These are phyloP conservation scores for Teratosphaeria viscida DNA, from an alignment of 2,329 filamentous ascomycete genomes.

Conservation along the genomic window DNA sequence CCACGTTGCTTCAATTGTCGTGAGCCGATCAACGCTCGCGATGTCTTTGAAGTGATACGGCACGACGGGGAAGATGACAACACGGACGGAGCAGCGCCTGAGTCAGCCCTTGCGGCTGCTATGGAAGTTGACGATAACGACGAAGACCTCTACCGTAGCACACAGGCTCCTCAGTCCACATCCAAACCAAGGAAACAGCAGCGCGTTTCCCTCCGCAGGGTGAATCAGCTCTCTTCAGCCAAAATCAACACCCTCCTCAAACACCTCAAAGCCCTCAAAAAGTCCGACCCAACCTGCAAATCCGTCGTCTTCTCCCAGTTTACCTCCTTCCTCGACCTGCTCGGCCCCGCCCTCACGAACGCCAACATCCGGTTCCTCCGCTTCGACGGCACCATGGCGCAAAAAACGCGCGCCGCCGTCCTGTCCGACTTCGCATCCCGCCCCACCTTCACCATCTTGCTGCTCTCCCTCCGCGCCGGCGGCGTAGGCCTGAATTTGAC, in stretches of 20 bases:
- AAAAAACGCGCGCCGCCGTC: slow-evolving; percentile 71
- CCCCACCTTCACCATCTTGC: slow-evolving; percentile 57
- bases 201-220: slow-evolving; percentile 50
- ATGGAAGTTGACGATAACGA: slow-evolving; percentile 11
- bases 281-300: slow-evolving; percentile 54
- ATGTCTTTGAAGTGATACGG: slow-evolving; percentile 85
- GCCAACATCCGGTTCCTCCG: slow-evolving; percentile 71
- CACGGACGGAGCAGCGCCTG: slow-evolving; percentile 4
- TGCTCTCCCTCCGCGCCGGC: slow-evolving; percentile 78
- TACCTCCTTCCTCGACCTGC: slow-evolving; percentile 87
- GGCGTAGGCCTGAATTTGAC: slow-evolving; percentile 92
- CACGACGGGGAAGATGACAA: slow-evolving; percentile 48
- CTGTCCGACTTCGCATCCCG: slow-evolving; percentile 56
- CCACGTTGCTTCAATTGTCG: slow-evolving; percentile 88
- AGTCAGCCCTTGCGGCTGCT: slow-evolving; percentile 10
- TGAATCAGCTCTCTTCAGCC: slow-evolving; percentile 64
- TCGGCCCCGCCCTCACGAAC: slow-evolving; percentile 65
- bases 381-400: slow-evolving; percentile 81
- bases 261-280: slow-evolving; percentile 60
- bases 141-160: slow-evolving; percentile 28
- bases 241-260: slow-evolving; percentile 75
- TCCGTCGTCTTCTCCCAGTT: slow-evolving; percentile 96
- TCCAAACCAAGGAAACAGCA: slow-evolving; percentile 8
- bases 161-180: slow-evolving; percentile 17
- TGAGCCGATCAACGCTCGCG: slow-evolving; percentile 66